Percentiles rank a stretch among this genome's conserved stretches.
Conservation (phyloP, 257 asterid genomes). For the Solanum raphanifolium region DNA sequence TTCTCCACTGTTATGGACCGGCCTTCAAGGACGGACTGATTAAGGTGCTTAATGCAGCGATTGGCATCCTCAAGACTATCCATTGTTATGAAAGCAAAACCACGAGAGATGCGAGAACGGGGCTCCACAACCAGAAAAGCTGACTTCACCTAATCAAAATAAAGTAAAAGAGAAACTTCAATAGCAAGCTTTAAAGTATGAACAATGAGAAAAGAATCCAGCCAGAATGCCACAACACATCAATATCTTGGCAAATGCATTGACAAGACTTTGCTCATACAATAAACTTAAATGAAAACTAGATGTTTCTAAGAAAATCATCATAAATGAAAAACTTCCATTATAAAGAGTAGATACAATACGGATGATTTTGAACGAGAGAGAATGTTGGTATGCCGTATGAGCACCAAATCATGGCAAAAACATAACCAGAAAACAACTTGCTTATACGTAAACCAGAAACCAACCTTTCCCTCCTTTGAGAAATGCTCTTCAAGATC, state of each 20-base stretch:
- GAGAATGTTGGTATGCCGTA: not conserved
- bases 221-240: not conserved
- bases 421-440: not conserved
- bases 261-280: not conserved
- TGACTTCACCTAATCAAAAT: slow-evolving; percentile 1
- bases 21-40: slow-evolving; percentile 93
- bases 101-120: slow-evolving; percentile 86
- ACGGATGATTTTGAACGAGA: not conserved
- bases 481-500: slow-evolving; percentile 97
- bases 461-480: slow-evolving; percentile 86
- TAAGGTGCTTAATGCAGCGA: slow-evolving; percentile 84
- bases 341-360: not conserved
- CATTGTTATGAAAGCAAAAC: slow-evolving; percentile 92
- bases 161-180: not conserved
- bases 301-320: not conserved
- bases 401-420: not conserved
- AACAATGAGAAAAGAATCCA: not conserved
- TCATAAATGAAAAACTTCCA: not conserved
- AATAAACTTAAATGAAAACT: not conserved
- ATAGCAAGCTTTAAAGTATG: not conserved
- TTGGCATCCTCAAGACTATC: slow-evolving; percentile 70
- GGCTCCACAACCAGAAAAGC: slow-evolving; percentile 73
- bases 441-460: not conserved
- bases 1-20: slow-evolving; percentile 54
- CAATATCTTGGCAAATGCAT: not conserved